Evolutionary conservation across 2,329 filamentous ascomycete species (phyloP), one percentile per base, ranked within the genome.

Genomic region (Aspergillus fructus): DNA sequence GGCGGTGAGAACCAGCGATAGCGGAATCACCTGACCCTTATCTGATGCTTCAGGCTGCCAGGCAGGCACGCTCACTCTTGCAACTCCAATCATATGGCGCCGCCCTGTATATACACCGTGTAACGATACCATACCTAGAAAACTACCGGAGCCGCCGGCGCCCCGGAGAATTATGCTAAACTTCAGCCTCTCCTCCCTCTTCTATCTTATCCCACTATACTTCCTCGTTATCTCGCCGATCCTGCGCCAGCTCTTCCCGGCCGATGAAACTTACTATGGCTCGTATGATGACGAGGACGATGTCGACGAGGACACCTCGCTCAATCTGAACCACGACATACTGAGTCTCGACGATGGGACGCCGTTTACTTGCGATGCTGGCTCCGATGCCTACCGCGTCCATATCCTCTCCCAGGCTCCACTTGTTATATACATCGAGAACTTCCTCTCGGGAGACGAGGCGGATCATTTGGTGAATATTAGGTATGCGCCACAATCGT

Each of bases 341-440:
- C 70, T 75, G 47, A 72, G 70, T 48, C 68, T 68, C 2, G 71
- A 74, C 9, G 72, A 75, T 60, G 70, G 65, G 3, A 59, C 66
- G 12, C 62, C 63, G 3, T 40, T 62, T 9, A 61, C 59, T 34
- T 75, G 73, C 37, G 62, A 68, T 19, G 53, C 63, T 3, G 51
- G 33, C 1, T 15, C 30, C 1, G 64, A 66, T 5, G 59, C 59
- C 2, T 74, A 75, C 58, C 61, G 62, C 15, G 71, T 81, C 2
- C 79, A 83, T 62, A 71, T 87, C 5, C 74, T 85, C 51, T 80
- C 77, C 17, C 72, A 78, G 15, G 77, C 79, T 45, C 84, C 84
- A 3, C 68, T 87, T 59, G 74, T 87, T 6, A 74, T 86, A 15
- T 86, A 86, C 67, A 79, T 87, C 47, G 81, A 84, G 65, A 73